These are phyloP conservation scores for Tricladium varicosporioides DNA, from an alignment of 2,329 filamentous ascomycete species.

Conservation along the genomic window DNA sequence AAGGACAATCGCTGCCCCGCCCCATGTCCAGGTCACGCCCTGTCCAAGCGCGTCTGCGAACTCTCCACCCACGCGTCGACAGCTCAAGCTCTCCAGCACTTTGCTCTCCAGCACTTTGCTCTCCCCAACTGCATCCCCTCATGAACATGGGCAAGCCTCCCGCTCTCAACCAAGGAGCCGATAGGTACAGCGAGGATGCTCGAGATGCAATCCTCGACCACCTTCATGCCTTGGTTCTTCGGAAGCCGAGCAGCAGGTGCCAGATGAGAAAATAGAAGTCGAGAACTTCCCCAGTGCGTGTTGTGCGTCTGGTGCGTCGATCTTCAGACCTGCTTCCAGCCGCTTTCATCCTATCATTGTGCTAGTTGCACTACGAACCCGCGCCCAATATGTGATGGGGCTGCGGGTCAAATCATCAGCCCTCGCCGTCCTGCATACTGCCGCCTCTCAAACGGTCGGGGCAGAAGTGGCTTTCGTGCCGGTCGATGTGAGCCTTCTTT, in stretches of 20 bases:
- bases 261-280: not conserved
- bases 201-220: not conserved
- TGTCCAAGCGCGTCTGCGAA: not conserved
- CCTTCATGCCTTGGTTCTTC: not conserved
- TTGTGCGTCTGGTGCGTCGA: not conserved
- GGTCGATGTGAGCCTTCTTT: not conserved
- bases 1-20: not conserved
- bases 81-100: not conserved
- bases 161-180: not conserved
- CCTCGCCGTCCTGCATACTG: not conserved
- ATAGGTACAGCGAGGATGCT: not conserved
- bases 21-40: not conserved
- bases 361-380: not conserved
- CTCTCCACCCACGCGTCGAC: not conserved
- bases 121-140: not conserved
- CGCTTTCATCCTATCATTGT: not conserved
- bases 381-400: not conserved
- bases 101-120: not conserved
- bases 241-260: not conserved
- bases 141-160: not conserved
- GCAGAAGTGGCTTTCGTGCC: not conserved
- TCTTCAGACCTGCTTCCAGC: not conserved
- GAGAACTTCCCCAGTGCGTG: not conserved
- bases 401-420: not conserved
- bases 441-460: conserved; percentile 2